Base-by-base conservation (phyloP, 768 basidiomycete genomes). In the Trametes punicea region DNA sequence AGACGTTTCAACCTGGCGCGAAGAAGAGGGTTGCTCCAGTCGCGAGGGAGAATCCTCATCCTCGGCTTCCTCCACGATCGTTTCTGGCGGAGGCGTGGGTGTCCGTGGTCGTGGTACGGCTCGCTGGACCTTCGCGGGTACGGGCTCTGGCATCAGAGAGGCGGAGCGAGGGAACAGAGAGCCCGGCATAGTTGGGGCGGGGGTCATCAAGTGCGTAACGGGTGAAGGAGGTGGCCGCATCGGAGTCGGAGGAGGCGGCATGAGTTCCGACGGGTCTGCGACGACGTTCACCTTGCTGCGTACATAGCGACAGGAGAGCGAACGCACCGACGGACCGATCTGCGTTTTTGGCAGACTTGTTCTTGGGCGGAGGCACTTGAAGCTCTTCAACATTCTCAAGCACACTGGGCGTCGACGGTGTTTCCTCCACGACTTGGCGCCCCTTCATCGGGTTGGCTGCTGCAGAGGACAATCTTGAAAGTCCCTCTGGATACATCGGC, bases 91-190 rank as follows among this genome's bases (percentile, higher is more conserved):
- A 10, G 58, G 58, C 9, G 58, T 15, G 0, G 58, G 58, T 6
- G 58, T 60, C 6, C 49, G 58, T 1, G 31, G 44, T 1, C 48
- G 48, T 3, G 47, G 52, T 13, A 59, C 48, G 13, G 47, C 52
- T 71, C 78, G 30, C 70, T 72, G 45, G 56, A 67, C 21, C 64
- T 64, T 34, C 11, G 54, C 38, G 29, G 68, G 63, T 16, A 64
- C 51, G 9, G 64, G 47, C 38, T 74, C 73, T 25, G 83, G 81
- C 27, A 83, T 72, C 11, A 83, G 73, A n/a, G 88, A 88, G 0
- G 82, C 77, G 0, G 90, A 88, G 8, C 87, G 83, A 4, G 88
- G 81, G 65, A 84, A 88, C 11, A 92, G 79, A 1, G 90, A 80
- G 7, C 89, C 90, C 20, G 89, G 90, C 89, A 92, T 92, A 1